These are phyloP conservation scores for Aspergillus funiculosus DNA, from an alignment of 495 filamentous ascomycete genomes.

Conservation along the genomic window DNA sequence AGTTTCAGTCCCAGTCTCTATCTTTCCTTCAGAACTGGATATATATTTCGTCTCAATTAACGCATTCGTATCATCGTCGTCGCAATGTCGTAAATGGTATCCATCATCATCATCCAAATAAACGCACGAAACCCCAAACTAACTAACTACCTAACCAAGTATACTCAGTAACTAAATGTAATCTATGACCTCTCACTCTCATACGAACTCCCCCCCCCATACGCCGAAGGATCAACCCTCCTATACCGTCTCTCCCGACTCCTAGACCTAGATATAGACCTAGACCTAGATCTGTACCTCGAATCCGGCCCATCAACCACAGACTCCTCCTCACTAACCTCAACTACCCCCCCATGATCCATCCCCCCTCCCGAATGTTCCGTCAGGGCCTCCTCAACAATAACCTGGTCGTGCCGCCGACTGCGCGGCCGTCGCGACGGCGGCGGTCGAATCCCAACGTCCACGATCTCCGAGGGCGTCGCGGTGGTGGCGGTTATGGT, in stretches of 20 bases:
- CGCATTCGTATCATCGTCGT: slow-evolving; percentile 2
- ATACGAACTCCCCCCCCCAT: slow-evolving; percentile 26
- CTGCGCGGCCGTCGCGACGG: background rate
- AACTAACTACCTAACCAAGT: background rate
- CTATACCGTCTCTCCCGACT: slow-evolving; percentile 10
- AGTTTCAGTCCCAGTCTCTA: too few relatives aligned
- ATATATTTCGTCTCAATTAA: too few relatives aligned
- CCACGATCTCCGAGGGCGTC: slow-evolving; percentile 15
- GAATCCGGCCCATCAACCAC: slow-evolving; percentile 6
- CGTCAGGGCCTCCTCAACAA: slow-evolving; percentile 25
- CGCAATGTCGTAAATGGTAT: slow-evolving; percentile 1
- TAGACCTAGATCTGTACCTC: background rate
- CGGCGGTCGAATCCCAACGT: slow-evolving; percentile 5
- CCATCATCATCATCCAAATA: background rate
- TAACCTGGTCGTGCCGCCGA: slow-evolving; percentile 6
- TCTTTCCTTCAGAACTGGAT: too few relatives aligned
- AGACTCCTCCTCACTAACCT: slow-evolving; percentile 33
- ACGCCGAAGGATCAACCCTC: slow-evolving; percentile 22
- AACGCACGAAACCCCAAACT: background rate
- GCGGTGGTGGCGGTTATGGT: slow-evolving; percentile 25
- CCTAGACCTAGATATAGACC: background rate
- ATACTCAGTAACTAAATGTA: slow-evolving; percentile 8
- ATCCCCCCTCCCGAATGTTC: slow-evolving; percentile 13
- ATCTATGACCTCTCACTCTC: slow-evolving; percentile 28
- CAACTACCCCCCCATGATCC: slow-evolving; percentile 27